A percentile compares a stretch with the other conserved stretches of the same genome.
Evolutionary conservation across 2,329 filamentous ascomycete species (phyloP).

Genomic region (Microsporum canis): DNA sequence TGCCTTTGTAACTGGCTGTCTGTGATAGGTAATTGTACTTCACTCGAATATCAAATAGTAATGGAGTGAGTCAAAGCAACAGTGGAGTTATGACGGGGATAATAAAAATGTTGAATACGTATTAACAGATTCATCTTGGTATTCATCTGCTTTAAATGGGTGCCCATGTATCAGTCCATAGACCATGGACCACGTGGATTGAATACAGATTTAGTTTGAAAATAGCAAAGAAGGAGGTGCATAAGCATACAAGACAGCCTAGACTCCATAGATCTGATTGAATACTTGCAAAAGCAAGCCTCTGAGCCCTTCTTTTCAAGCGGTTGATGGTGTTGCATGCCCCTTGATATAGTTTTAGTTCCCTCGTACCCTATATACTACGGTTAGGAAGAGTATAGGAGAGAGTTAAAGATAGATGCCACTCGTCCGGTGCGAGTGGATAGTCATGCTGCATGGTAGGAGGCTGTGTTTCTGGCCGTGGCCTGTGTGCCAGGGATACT

Average conservation of each 20-base stretch:
- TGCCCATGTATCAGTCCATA: not conserved
- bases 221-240: not conserved
- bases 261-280: constrained; percentile 8
- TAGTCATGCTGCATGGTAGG: not conserved
- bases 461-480: not conserved
- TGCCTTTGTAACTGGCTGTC: not conserved
- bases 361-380: not conserved
- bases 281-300: not conserved
- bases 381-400: not conserved
- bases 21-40: not conserved
- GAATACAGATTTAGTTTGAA: not conserved
- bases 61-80: no score
- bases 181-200: not conserved
- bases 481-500: not conserved
- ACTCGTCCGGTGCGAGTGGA: not conserved
- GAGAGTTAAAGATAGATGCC: not conserved
- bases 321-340: not conserved
- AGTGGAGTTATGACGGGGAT: not conserved
- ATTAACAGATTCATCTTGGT: not conserved
- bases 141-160: not conserved
- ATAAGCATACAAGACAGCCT: constrained; percentile 6
- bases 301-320: not conserved
- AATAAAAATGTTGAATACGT: not conserved
- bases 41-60: no score
- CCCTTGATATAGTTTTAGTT: not conserved